phyloP scores from a whole-genome alignment of 352 stramenopile genomes.

The Globisporangium okanoganense region DNA sequence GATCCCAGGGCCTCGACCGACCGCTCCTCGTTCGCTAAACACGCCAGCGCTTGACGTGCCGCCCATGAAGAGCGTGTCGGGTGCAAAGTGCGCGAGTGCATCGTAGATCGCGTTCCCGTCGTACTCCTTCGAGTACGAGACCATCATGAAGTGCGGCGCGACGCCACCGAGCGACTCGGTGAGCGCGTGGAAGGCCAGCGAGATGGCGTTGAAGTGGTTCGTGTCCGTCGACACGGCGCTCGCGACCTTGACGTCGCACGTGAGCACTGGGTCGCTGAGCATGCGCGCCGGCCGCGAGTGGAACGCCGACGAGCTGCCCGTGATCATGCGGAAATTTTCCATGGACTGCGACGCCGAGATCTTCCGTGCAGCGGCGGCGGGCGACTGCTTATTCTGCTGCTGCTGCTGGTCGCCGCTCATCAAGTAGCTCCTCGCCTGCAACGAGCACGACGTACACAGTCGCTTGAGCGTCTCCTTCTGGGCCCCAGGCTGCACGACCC shows the following conservation, averaged over 20 bases:
- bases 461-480: conserved; percentile 58
- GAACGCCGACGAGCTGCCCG: conserved; percentile 3
- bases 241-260: conserved; percentile 61
- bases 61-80: conserved; percentile 81
- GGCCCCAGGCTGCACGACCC: conserved; percentile 66
- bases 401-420: conserved; percentile 20
- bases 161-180: conserved; percentile 48
- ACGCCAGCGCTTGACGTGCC: conserved; percentile 69
- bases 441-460: conserved; percentile 76
- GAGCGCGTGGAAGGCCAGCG: conserved; percentile 56
- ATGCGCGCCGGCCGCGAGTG: not conserved
- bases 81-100: conserved; percentile 51
- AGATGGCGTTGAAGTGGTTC: conserved; percentile 50
- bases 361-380: not conserved
- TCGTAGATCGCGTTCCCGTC: conserved; percentile 49
- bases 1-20: conserved; percentile 36
- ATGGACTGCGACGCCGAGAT: conserved; percentile 14
- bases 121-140: conserved; percentile 73
- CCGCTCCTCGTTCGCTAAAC: conserved; percentile 38
- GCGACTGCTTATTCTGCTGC: conserved; percentile 21
- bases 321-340: conserved; percentile 19
- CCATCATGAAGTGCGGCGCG: conserved; percentile 76
- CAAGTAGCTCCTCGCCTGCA: conserved; percentile 63
- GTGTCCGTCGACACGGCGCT: conserved; percentile 60
- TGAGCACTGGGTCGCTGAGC: conserved; percentile 13